Conservation (phyloP, 306 rosid genomes). For the Trifolium dubium region DNA sequence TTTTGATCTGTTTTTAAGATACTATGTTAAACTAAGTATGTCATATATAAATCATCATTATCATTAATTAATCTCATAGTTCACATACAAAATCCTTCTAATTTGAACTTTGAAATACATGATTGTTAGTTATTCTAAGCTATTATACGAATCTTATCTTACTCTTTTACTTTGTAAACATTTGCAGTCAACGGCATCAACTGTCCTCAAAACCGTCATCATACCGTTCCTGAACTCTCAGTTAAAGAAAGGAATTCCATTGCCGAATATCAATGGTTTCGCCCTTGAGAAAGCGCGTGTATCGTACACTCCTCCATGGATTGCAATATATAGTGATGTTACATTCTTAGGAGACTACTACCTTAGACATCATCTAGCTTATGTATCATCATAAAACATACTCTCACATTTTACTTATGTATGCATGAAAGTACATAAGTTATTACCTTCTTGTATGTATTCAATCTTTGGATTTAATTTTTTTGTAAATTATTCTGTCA, state of each 20-base stretch:
- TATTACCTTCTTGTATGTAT: constrained; percentile 11
- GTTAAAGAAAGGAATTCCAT: constrained; percentile 63
- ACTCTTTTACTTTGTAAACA: constrained; percentile 24
- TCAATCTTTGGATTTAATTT: constrained; percentile 6
- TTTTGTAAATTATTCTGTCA: constrained; percentile 25
- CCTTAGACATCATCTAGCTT: constrained; percentile 34
- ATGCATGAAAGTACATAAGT: background rate
- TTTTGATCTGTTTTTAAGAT: too few relatives aligned
- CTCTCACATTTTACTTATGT: background rate
- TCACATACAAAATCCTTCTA: constrained; percentile 11
- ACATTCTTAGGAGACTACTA: constrained; percentile 40
- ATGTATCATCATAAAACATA: constrained; percentile 29
- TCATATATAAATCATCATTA: background rate
- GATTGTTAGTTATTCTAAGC: constrained; percentile 3
- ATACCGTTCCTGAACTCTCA: constrained; percentile 62
- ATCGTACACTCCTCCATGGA: constrained; percentile 54
- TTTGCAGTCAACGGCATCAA: constrained; percentile 62
- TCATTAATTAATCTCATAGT: background rate
- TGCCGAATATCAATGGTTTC: constrained; percentile 69
- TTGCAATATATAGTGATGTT: constrained; percentile 62
- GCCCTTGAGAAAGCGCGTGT: constrained; percentile 57
- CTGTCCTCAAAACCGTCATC: constrained; percentile 55
- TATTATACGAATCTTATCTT: constrained; percentile 27
- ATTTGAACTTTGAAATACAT: constrained; percentile 16
- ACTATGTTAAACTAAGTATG: background rate